phyloP scores from a whole-genome alignment of 129 eudicot species.

The Smallanthus sonchifolius region DNA sequence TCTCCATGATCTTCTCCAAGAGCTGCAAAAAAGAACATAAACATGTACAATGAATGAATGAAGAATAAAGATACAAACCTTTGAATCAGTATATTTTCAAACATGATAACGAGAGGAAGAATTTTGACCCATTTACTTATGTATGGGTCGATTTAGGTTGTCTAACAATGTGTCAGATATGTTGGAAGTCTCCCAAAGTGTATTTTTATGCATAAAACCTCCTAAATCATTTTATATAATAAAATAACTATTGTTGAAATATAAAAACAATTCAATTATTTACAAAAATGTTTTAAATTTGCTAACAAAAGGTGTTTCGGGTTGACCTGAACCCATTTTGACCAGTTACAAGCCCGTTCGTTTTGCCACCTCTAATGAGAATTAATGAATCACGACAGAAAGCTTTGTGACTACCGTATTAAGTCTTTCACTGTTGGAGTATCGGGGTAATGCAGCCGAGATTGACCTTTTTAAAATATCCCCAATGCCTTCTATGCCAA shows the following conservation, averaged over 20 bases:
- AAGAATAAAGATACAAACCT: background rate
- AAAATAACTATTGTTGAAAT: background rate
- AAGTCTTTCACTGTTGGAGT: constrained; percentile 78
- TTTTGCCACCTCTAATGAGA: constrained; percentile 16
- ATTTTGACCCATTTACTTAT: background rate
- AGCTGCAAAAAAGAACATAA: constrained; percentile 49
- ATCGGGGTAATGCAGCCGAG: constrained; percentile 74
- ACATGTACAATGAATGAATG: background rate
- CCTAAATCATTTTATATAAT: background rate
- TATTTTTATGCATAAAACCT: background rate
- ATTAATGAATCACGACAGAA: constrained; percentile 27
- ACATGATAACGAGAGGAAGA: constrained; percentile 30
- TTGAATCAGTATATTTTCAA: background rate
- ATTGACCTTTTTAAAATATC: constrained; percentile 79
- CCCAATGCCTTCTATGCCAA: constrained; percentile 84
- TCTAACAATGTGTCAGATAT: background rate
- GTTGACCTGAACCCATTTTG: background rate
- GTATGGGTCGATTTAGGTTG: background rate
- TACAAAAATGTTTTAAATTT: background rate
- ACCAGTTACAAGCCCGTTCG: background rate
- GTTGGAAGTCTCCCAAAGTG: background rate
- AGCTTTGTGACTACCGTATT: constrained; percentile 43
- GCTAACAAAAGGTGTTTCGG: background rate
- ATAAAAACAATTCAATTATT: background rate
- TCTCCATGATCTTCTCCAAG: constrained; percentile 74